Evolutionary conservation across 805 yeast genomes (phyloP).

Genomic region (Suhomyces prunicola): DNA sequence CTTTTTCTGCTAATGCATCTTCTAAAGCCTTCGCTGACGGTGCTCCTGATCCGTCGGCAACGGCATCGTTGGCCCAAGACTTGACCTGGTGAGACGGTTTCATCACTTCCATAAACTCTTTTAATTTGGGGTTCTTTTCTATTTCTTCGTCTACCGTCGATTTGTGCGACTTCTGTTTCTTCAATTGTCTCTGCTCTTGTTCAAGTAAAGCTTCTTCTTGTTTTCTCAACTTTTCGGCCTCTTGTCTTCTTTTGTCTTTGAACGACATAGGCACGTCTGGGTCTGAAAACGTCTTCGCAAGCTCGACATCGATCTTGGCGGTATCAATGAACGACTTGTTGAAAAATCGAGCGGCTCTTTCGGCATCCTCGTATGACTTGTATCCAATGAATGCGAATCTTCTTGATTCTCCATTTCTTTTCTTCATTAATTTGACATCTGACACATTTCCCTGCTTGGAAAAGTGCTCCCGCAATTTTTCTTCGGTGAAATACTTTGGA

Average conservation of each 20-base stretch:
- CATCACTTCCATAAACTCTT: slow-evolving; percentile 80
- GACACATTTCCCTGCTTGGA: slow-evolving; percentile 63
- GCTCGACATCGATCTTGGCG: slow-evolving; percentile 67
- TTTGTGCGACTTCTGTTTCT: slow-evolving; percentile 29
- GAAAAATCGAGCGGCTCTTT: slow-evolving; percentile 70
- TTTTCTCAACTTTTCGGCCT: slow-evolving; percentile 44
- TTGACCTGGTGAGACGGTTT: slow-evolving; percentile 67
- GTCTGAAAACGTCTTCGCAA: slow-evolving; percentile 85
- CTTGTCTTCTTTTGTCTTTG: slow-evolving; percentile 35
- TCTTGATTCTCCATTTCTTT: slow-evolving; percentile 81
- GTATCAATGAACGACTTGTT: slow-evolving; percentile 81
- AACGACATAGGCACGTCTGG: slow-evolving; percentile 70
- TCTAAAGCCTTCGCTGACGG: slow-evolving; percentile 45
- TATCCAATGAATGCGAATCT: slow-evolving; percentile 93
- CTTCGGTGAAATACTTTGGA: slow-evolving; percentile 76
- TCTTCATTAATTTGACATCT: slow-evolving; percentile 82
- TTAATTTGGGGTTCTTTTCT: slow-evolving; percentile 60
- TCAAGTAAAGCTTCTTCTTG: slow-evolving; percentile 42
- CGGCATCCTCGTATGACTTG: slow-evolving; percentile 70
- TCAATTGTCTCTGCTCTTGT: slow-evolving; percentile 41
- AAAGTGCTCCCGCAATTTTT: slow-evolving; percentile 65
- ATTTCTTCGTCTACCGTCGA: slow-evolving; percentile 57
- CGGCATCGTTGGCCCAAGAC: slow-evolving; percentile 71
- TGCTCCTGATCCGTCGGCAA: slow-evolving; percentile 44
- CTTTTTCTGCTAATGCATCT: slow-evolving; percentile 34